These are phyloP conservation scores for Nicotiana benthamiana DNA, from an alignment of 257 asterid genomes.

Conservation along the genomic window DNA sequence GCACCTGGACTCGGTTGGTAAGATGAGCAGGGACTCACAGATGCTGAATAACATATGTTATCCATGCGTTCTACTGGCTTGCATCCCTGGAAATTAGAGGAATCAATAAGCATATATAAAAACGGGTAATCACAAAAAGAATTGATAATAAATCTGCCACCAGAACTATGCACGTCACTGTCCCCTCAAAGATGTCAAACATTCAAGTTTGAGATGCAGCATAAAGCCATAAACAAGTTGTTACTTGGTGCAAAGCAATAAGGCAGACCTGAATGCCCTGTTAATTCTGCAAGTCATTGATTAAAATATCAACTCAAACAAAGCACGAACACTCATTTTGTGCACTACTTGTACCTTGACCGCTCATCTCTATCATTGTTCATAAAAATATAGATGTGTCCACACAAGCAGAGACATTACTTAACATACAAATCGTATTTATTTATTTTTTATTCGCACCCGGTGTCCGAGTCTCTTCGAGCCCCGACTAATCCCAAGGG, in stretches of 20 bases:
- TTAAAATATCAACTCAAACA: neutral
- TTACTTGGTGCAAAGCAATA: neutral
- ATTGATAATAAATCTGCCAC: neutral
- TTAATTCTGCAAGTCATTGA: neutral
- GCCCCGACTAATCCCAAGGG: too few species aligned
- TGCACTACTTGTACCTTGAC: neutral
- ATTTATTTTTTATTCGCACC: too few species aligned
- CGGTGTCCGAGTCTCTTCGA: too few species aligned
- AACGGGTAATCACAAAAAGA: neutral
- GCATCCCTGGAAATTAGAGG: slow-evolving; percentile 59
- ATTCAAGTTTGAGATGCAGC: neutral
- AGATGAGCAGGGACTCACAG: slow-evolving; percentile 68
- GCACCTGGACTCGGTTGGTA: slow-evolving; percentile 82
- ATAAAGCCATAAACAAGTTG: neutral
- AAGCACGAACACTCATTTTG: neutral
- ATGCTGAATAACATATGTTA: slow-evolving; percentile 50
- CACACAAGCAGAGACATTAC: neutral
- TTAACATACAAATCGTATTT: neutral
- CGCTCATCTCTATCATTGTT: neutral
- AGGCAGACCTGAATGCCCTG: neutral
- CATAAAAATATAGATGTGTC: neutral
- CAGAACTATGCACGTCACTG: neutral
- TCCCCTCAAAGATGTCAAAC: neutral
- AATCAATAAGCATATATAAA: slow-evolving; percentile 2
- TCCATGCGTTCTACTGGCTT: slow-evolving; percentile 69